Percentiles rank a stretch among this genome's conserved stretches.
phyloP scores from a whole-genome alignment of 352 stramenopile species.

The Thalassiosira exigua region DNA sequence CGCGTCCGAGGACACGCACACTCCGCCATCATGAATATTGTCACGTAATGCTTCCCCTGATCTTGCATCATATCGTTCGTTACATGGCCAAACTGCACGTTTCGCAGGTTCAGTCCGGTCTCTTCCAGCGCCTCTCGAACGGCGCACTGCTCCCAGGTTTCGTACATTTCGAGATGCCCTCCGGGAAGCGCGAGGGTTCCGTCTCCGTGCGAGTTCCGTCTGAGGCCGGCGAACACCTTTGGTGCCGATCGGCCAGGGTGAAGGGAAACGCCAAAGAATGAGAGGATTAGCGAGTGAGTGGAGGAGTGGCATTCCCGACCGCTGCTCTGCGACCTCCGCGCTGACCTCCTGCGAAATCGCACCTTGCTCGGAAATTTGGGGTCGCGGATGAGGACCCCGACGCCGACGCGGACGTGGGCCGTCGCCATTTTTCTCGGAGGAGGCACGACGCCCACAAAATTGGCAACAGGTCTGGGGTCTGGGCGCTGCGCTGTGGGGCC shows the following conservation, averaged over 20 bases:
- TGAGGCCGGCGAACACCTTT: conserved; percentile 71
- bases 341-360: no score
- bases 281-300: background rate
- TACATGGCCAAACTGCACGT: conserved; percentile 71
- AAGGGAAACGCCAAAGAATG: background rate
- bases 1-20: conserved; percentile 16
- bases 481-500: no score
- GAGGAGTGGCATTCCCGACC: background rate
- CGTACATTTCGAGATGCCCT: conserved; percentile 83
- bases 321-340: no score
- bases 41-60: conserved; percentile 82
- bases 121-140: conserved; percentile 84
- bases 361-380: conserved; percentile 54
- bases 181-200: conserved; percentile 67
- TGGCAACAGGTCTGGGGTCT: no score
- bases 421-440: background rate
- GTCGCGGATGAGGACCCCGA: conserved; percentile 78
- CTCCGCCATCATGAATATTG: conserved; percentile 80
- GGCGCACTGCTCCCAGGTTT: conserved; percentile 83
- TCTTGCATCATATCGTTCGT: conserved; percentile 82
- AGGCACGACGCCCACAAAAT: no score
- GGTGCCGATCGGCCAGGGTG: background rate
- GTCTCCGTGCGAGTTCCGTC: conserved; percentile 65
- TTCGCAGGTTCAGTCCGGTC: conserved; percentile 70
- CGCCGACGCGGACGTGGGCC: conserved; percentile 68